phyloP scores from a whole-genome alignment of 768 basidiomycete species.

The Rhizopogon vulgaris region DNA sequence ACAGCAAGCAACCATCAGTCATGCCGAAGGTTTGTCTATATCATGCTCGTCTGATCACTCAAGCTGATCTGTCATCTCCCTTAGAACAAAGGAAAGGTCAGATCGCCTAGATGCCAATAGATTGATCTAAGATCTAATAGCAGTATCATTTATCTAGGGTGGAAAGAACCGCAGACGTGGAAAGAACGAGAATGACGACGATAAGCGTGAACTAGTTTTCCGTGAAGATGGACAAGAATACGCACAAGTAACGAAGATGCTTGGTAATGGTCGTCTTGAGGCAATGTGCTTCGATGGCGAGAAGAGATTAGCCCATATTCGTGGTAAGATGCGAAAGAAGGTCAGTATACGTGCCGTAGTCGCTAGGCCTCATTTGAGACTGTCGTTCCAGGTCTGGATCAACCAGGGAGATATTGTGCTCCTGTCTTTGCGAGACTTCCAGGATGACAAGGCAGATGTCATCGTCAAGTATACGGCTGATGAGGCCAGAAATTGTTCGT shows the following conservation, averaged over 20 bases:
- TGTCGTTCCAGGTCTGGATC: slow-evolving; percentile 81
- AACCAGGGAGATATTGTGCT: slow-evolving; percentile 97
- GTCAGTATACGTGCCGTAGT: slow-evolving; percentile 35
- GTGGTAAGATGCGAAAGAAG: slow-evolving; percentile 99
- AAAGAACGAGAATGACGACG: slow-evolving; percentile 99
- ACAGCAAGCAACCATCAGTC: slow-evolving; percentile 14
- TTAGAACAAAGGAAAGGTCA: slow-evolving; percentile 75
- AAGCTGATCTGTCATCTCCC: neutral
- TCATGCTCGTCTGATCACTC: slow-evolving; percentile 8
- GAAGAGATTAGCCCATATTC: slow-evolving; percentile 94
- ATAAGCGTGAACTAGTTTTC: slow-evolving; percentile 98
- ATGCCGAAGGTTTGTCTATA: slow-evolving; percentile 45
- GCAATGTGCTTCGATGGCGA: slow-evolving; percentile 98
- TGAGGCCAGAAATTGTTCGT: slow-evolving; percentile 76
- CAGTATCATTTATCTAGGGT: slow-evolving; percentile 49
- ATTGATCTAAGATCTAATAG: neutral
- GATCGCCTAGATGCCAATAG: slow-evolving; percentile 3
- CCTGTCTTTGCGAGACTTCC: slow-evolving; percentile 94
- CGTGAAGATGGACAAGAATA: slow-evolving; percentile 99
- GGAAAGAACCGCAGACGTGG: slow-evolving; percentile 99
- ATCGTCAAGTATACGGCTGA: slow-evolving; percentile 99
- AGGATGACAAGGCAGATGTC: slow-evolving; percentile 98
- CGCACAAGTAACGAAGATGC: slow-evolving; percentile 97
- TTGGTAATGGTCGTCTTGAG: slow-evolving; percentile 95
- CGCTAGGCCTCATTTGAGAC: slow-evolving; percentile 3